Conservation (phyloP, 1,139 yeast species). For the Zygoascus hellenicus region DNA sequence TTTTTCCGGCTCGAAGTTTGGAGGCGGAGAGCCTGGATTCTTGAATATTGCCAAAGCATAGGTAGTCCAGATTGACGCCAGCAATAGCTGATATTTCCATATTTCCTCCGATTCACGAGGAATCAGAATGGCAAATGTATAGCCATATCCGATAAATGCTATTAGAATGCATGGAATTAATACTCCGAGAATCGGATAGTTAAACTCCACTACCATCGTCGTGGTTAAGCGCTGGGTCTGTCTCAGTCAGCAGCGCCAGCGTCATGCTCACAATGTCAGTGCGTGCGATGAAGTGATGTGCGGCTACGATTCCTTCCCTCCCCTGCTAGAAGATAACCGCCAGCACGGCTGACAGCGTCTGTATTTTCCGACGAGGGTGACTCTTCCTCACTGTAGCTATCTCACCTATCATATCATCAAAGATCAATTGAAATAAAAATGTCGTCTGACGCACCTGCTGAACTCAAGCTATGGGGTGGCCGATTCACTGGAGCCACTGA, state of each 20-base stretch:
- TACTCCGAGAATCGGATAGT: conserved; percentile 30
- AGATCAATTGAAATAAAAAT: background rate
- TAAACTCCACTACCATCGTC: conserved; percentile 25
- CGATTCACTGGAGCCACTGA: conserved; percentile 94
- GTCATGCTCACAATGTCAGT: too few relatives aligned
- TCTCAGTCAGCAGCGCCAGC: too few relatives aligned
- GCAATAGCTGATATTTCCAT: conserved; percentile 47
- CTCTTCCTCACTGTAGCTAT: background rate
- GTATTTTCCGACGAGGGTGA: background rate
- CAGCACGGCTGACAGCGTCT: background rate
- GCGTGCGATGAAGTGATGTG: too few relatives aligned
- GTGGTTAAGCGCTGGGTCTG: background rate
- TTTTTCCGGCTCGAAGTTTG: conserved; percentile 34
- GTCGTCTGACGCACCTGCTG: conserved; percentile 15
- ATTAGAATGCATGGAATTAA: conserved; percentile 61
- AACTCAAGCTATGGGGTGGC: conserved; percentile 92
- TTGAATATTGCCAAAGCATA: conserved; percentile 54
- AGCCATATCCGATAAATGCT: conserved; percentile 54
- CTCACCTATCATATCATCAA: background rate
- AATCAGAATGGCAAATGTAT: conserved; percentile 52
- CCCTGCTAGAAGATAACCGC: too few relatives aligned
- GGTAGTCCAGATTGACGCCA: conserved; percentile 64
- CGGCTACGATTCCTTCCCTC: conserved; percentile 3
- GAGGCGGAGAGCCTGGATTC: conserved; percentile 56
- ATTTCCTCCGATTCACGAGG: conserved; percentile 38